Base-by-base conservation (phyloP, 1,139 yeast species). In the Diutina rugosa region DNA sequence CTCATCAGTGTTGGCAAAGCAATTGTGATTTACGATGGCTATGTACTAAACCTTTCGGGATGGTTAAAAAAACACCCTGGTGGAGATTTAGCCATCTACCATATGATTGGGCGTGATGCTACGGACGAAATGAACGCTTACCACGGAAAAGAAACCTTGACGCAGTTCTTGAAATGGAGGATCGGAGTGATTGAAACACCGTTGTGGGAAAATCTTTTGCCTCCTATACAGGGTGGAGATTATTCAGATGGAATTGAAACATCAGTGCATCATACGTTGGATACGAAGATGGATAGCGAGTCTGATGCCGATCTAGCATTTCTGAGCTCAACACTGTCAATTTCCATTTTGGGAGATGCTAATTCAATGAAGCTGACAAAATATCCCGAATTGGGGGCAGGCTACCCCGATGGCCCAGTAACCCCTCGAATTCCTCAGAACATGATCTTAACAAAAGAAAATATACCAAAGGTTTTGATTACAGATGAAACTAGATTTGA, bases 111-210 rank as follows among this genome's bases (percentile, higher is more conserved):
- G 4, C 73, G 93, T 59, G 96, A 90, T 69, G 96, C 96, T 9
- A 84, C 95, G 0, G 95, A 89, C 66, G 97, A 90, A 67, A 89
- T 90, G 88, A 79, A 83, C 57, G 91, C 91, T 10, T 86, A 88
- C 65, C 96, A 90, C 65, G 70, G 82, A 41, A 79, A 75, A 18
- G 85, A 81, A 55, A 79, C 95, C 0, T 69, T 78, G 14, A 58
- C 61, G 2, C 66, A 68, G 0, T 85, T 88, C 67, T 65, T 65
- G 12, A 74, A 70, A 51, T 90, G 80, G 79, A 78, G 72, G 58
- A 75, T 90, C 12, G 97, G 96, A 1, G 65, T 64, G 35, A 80
- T 89, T 7, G 81, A 82, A 57, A 67, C 18, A 6, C 16, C 73
- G 58, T 72, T 73, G 4, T 90, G 96, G 96, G 76, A 75, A 56